Percentiles rank a stretch among this genome's conserved stretches.
Conservation (phyloP, 441 rosid species). For the Sinapis alba region DNA sequence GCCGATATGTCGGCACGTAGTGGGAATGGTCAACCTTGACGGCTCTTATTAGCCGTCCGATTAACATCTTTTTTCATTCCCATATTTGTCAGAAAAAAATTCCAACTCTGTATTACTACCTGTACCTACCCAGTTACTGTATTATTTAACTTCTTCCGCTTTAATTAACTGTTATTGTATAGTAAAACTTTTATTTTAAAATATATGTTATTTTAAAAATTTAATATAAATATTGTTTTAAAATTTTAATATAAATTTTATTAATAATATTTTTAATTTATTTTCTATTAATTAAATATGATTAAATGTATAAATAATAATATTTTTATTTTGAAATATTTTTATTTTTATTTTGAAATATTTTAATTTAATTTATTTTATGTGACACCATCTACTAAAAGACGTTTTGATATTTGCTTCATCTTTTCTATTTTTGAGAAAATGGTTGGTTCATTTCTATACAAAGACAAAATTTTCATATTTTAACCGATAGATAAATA, state of each 20-base stretch:
- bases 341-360: no score
- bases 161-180: no score
- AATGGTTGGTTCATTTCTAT: background rate
- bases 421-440: background rate
- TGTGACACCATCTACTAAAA: background rate
- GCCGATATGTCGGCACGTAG: conserved; percentile 34
- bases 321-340: no score
- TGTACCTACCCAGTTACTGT: conserved; percentile 15
- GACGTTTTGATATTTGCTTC: background rate
- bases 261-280: no score
- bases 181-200: no score
- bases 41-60: conserved; percentile 39
- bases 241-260: no score
- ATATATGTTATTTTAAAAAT: no score
- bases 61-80: conserved; percentile 20
- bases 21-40: conserved; percentile 39
- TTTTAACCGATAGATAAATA: background rate
- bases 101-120: background rate
- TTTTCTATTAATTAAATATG: no score
- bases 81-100: background rate
- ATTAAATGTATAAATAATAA: no score
- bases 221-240: no score
- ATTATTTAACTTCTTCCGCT: no score
- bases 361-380: no score
- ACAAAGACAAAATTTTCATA: background rate